Conservation (phyloP, 2,329 filamentous ascomycete species). For the Talaromyces marneffei region DNA sequence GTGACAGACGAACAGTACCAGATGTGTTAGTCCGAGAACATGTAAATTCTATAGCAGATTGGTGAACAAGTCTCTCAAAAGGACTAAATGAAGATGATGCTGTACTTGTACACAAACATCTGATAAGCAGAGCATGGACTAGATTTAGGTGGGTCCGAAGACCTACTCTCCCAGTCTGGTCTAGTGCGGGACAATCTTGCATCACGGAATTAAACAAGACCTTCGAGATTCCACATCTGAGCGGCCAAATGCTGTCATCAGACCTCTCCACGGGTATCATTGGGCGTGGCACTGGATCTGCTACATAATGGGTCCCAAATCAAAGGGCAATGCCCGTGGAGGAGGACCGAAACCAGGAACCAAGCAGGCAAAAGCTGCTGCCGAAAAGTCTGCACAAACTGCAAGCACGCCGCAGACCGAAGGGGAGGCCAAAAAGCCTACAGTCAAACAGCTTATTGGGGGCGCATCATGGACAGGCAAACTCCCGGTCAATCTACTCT, state of each 20-base stretch:
- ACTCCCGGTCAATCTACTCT: conserved; percentile 84
- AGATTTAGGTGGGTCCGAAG: background rate
- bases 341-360: conserved; percentile 37
- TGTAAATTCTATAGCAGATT: background rate
- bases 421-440: conserved; percentile 51
- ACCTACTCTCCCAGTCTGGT: conserved; percentile 18
- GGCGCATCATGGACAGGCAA: conserved; percentile 97
- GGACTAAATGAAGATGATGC: background rate
- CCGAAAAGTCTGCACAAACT: conserved; percentile 27
- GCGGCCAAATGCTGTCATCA: background rate
- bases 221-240: background rate
- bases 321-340: conserved; percentile 32
- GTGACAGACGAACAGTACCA: background rate
- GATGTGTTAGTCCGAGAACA: background rate
- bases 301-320: conserved; percentile 37
- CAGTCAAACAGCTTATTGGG: conserved; percentile 73
- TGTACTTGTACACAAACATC: background rate
- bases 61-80: background rate
- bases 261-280: conserved; percentile 22
- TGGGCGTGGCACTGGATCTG: conserved; percentile 5
- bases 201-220: background rate
- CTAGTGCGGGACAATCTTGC: conserved; percentile 27
- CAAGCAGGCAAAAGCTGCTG: conserved; percentile 37
- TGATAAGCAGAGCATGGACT: background rate
- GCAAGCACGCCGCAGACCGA: conserved; percentile 32